phyloP scores from a whole-genome alignment of 108 stramenopile genomes.

The Pseudonitzschia multiseries region DNA sequence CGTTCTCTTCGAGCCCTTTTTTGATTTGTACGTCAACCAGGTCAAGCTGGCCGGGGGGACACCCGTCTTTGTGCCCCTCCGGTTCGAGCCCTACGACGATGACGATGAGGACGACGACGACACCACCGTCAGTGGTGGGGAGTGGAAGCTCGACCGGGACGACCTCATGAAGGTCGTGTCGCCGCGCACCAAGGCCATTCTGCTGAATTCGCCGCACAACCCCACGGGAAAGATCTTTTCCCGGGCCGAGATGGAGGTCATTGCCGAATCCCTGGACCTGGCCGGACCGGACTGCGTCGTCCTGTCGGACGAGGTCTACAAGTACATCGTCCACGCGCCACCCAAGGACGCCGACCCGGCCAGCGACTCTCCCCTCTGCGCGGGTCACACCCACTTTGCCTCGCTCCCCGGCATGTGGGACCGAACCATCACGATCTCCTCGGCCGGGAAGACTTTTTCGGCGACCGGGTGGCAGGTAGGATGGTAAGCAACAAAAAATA shows the following conservation, averaged over 20 bases:
- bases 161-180: constrained; percentile 75
- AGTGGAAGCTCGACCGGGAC: constrained; percentile 82
- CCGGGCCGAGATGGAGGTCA: constrained; percentile 79
- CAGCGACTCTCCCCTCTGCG: constrained; percentile 49
- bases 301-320: constrained; percentile 97
- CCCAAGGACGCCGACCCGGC: constrained; percentile 38
- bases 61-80: constrained; percentile 79
- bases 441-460: constrained; percentile 98
- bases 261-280: constrained; percentile 75
- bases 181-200: constrained; percentile 83
- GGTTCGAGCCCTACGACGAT: constrained; percentile 58
- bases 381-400: constrained; percentile 85
- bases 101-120: constrained; percentile 17
- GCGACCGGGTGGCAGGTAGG: constrained; percentile 99
- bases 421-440: constrained; percentile 91
- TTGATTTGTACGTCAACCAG: constrained; percentile 92
- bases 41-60: constrained; percentile 83
- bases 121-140: constrained; percentile 52
- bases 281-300: constrained; percentile 79
- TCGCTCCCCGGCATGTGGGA: constrained; percentile 91
- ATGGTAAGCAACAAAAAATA: constrained; percentile 44
- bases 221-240: constrained; percentile 98
- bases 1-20: constrained; percentile 95
- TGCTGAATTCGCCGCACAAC: constrained; percentile 98
- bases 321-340: constrained; percentile 93